Percentiles rank a stretch among this genome's conserved stretches.
These are phyloP conservation scores for Lecanicillium sp. DNA, from an alignment of 2,329 filamentous ascomycete genomes.

Conservation along the genomic window DNA sequence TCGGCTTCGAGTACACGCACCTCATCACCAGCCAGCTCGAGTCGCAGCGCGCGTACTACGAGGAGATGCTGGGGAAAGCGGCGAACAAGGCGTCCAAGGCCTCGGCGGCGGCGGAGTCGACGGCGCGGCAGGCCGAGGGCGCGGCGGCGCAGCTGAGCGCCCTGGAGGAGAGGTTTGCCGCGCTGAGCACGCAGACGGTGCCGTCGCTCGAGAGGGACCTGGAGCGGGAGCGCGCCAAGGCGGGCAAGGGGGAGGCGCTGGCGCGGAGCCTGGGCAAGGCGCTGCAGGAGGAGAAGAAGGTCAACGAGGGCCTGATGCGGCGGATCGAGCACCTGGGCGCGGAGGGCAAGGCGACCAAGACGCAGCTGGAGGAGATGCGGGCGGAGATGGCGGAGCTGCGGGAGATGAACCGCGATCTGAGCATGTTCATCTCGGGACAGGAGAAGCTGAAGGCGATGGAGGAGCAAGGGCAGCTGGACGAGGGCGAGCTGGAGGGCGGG, in stretches of 20 bases:
- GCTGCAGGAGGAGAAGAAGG: slow-evolving; percentile 78
- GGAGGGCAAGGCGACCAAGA: slow-evolving; percentile 52
- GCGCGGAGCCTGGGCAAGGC: slow-evolving; percentile 69
- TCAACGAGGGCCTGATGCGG: slow-evolving; percentile 74
- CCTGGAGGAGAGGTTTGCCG: slow-evolving; percentile 42
- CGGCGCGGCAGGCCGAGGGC: slow-evolving; percentile 43
- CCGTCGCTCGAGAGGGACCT: slow-evolving; percentile 67
- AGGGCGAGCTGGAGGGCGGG: slow-evolving; percentile 70
- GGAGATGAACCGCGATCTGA: slow-evolving; percentile 82
- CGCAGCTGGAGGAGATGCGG: slow-evolving; percentile 51
- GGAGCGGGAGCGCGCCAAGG: slow-evolving; percentile 60
- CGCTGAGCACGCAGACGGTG: slow-evolving; percentile 51
- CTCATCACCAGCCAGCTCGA: slow-evolving; percentile 89
- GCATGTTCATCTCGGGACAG: slow-evolving; percentile 79
- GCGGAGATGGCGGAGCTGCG: slow-evolving; percentile 65
- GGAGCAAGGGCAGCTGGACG: slow-evolving; percentile 50
- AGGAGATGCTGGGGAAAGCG: slow-evolving; percentile 82
- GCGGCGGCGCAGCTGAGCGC: slow-evolving; percentile 43
- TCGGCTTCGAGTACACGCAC: slow-evolving; percentile 91
- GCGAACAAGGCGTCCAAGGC: slow-evolving; percentile 83
- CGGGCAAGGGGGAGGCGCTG: slow-evolving; percentile 66
- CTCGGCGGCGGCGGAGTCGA: slow-evolving; percentile 58
- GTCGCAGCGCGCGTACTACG: slow-evolving; percentile 87
- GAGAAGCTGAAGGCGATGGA: slow-evolving; percentile 71
- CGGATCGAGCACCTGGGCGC: slow-evolving; percentile 70